A percentile compares a stretch with the other conserved stretches of the same genome.
phyloP scores from a whole-genome alignment of 768 basidiomycete species.

The Macrolepiota albuminosa region DNA sequence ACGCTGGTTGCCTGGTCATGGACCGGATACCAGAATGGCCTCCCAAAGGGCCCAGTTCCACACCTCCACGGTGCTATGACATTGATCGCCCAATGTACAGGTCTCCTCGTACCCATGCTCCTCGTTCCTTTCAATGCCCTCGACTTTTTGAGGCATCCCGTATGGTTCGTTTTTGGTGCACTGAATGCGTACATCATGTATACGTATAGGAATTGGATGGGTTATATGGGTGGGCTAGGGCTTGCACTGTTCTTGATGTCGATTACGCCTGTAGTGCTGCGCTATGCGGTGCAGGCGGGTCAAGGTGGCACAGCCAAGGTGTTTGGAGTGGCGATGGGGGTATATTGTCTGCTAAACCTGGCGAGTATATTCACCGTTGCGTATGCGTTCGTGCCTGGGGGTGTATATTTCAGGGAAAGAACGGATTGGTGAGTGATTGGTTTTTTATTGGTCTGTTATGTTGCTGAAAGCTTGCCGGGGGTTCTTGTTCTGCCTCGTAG shows the following conservation, averaged over 20 bases:
- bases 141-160: conserved; percentile 36
- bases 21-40: conserved; percentile 72
- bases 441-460: neutral
- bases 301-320: conserved; percentile 41
- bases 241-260: conserved; percentile 63
- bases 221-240: conserved; percentile 64
- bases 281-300: conserved; percentile 36
- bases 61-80: conserved; percentile 69
- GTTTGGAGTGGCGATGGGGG: conserved; percentile 51
- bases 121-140: neutral
- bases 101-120: conserved; percentile 39
- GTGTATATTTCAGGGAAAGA: conserved; percentile 67
- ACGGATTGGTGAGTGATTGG: conserved; percentile 57
- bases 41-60: conserved; percentile 65
- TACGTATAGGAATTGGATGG: conserved; percentile 57
- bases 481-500: conserved; percentile 25
- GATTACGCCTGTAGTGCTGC: conserved; percentile 50
- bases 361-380: conserved; percentile 81
- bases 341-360: conserved; percentile 60
- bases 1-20: conserved; percentile 85
- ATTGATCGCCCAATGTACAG: conserved; percentile 55
- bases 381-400: conserved; percentile 87
- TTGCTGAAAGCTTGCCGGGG: neutral
- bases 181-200: conserved; percentile 53
- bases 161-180: conserved; percentile 54